Percentiles rank a stretch among this genome's conserved stretches.
These are phyloP conservation scores for Colletotrichum siamense DNA, from an alignment of 2,329 filamentous ascomycete species.

Conservation along the genomic window DNA sequence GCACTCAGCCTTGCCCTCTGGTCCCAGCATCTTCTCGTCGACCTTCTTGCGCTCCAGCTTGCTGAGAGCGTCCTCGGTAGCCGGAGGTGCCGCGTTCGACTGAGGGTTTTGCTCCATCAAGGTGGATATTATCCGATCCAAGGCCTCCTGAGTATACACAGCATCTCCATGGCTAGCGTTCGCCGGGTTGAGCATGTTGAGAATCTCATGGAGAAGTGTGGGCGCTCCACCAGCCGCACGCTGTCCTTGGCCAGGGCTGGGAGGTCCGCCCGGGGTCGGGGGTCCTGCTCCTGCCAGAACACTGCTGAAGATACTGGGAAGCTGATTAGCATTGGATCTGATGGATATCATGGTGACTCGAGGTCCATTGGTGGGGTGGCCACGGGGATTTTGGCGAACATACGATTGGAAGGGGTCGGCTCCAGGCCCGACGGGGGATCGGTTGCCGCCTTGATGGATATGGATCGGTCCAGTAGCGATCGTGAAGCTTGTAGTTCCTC, in stretches of 20 bases:
- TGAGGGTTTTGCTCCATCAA: constrained; percentile 84
- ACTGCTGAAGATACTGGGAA: constrained; percentile 50
- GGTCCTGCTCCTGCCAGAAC: constrained; percentile 45
- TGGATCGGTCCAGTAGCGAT: constrained; percentile 46
- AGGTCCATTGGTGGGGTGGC: constrained; percentile 8
- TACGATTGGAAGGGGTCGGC: constrained; percentile 56
- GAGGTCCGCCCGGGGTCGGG: constrained; percentile 32
- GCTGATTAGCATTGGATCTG: constrained; percentile 34
- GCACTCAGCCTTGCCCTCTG: constrained; percentile 78
- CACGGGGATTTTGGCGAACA: constrained; percentile 25
- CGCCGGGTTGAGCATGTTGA: constrained; percentile 59
- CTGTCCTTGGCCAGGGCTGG: constrained; percentile 4
- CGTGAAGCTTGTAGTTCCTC: constrained; percentile 54
- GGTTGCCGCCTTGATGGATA: constrained; percentile 20
- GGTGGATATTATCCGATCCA: constrained; percentile 86
- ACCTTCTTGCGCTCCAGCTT: constrained; percentile 75
- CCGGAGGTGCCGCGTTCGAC: constrained; percentile 82
- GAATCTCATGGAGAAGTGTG: constrained; percentile 54
- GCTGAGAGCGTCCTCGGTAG: constrained; percentile 75
- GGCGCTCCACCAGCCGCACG: constrained; percentile 5
- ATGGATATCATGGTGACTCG: constrained; percentile 21
- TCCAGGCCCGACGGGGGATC: constrained; percentile 9
- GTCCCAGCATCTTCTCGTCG: constrained; percentile 70
- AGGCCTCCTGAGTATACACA: constrained; percentile 87
- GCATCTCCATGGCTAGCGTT: constrained; percentile 72